A percentile compares a stretch with the other conserved stretches of the same genome.
Conservation (phyloP, 1,139 yeast species). For the Hyphopichia khmerensis region DNA sequence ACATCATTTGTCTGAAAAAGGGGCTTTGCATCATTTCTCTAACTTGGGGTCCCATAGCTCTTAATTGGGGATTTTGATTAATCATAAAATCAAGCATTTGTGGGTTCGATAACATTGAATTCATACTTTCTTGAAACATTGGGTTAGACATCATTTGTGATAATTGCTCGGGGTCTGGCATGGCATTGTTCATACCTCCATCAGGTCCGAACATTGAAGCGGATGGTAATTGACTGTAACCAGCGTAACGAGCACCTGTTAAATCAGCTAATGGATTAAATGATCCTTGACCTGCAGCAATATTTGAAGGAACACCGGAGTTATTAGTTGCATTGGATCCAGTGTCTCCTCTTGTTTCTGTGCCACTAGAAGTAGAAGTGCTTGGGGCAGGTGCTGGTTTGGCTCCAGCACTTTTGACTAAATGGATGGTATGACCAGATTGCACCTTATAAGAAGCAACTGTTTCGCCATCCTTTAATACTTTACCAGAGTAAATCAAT, state of each 20-base stretch:
- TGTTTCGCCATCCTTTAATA: constrained; percentile 79
- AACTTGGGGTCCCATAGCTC: constrained; percentile 87
- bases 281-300: constrained; percentile 86
- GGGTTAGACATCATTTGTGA: constrained; percentile 78
- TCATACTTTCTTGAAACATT: constrained; percentile 75
- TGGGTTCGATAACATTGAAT: constrained; percentile 73
- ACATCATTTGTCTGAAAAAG: constrained; percentile 76
- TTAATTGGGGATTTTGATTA: constrained; percentile 77
- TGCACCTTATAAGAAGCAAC: constrained; percentile 77
- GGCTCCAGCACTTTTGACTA: constrained; percentile 67
- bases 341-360: constrained; percentile 14
- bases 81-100: constrained; percentile 83
- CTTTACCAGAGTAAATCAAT: constrained; percentile 90
- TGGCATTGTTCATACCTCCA: constrained; percentile 72
- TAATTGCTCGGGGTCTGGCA: constrained; percentile 76
- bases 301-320: constrained; percentile 59
- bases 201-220: constrained; percentile 94
- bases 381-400: constrained; percentile 29
- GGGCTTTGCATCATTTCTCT: constrained; percentile 86
- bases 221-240: constrained; percentile 82
- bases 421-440: constrained; percentile 82
- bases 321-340: constrained; percentile 9
- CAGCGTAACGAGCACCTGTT: constrained; percentile 96
- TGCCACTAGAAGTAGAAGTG: constrained; percentile 20
- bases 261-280: constrained; percentile 88